Conservation (phyloP, 768 basidiomycete species). For the Auricularia sp. region DNA sequence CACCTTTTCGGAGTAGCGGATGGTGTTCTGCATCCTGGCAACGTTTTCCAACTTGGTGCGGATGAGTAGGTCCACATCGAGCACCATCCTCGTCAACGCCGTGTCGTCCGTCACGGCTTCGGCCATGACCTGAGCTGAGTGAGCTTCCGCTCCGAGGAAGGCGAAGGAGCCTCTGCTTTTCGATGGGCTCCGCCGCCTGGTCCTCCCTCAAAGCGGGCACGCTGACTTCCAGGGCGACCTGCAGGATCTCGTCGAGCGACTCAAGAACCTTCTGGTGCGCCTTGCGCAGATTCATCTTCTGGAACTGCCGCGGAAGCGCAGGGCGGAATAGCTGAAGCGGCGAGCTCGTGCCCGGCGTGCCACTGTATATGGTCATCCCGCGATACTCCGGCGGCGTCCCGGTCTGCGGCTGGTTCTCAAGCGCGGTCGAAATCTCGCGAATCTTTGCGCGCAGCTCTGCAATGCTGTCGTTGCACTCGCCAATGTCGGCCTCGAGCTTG, state of each 20-base stretch:
- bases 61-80: conserved; percentile 84
- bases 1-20: conserved; percentile 93
- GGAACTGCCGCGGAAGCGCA: conserved; percentile 53
- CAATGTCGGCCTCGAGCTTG: conserved; percentile 89
- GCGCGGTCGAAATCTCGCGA: conserved; percentile 57
- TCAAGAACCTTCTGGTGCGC: conserved; percentile 73
- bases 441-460: conserved; percentile 79
- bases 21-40: conserved; percentile 92
- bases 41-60: conserved; percentile 91
- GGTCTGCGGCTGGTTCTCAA: conserved; percentile 55
- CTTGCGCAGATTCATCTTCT: conserved; percentile 69
- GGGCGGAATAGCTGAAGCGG: conserved; percentile 68
- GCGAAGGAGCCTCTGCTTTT: conserved; percentile 86
- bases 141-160: conserved; percentile 80
- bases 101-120: conserved; percentile 78
- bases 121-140: conserved; percentile 77
- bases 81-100: conserved; percentile 70
- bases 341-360: conserved; percentile 61
- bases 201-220: conserved; percentile 88
- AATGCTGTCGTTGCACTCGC: conserved; percentile 88
- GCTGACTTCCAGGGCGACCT: conserved; percentile 68
- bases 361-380: conserved; percentile 73
- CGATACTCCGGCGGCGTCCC: conserved; percentile 61
- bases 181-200: conserved; percentile 82
- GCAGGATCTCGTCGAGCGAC: conserved; percentile 78